Conservation (phyloP, 208 protist genomes). For the Angomonas deanei region DNA sequence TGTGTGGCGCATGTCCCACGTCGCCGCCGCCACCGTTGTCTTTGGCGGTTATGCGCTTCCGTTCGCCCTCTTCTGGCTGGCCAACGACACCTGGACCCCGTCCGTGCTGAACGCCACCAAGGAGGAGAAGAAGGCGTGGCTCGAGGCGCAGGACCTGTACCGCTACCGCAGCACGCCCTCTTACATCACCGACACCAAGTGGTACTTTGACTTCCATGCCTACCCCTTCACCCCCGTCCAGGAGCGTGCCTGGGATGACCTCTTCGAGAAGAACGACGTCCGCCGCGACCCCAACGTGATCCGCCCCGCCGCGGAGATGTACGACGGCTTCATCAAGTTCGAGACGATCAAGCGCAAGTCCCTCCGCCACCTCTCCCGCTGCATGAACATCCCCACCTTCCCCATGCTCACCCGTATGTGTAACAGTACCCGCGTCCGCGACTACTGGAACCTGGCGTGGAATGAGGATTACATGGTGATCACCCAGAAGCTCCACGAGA, state of each 20-base stretch:
- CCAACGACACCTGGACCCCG: constrained; percentile 85
- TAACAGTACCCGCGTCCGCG: constrained; percentile 72
- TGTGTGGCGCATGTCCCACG: constrained; percentile 79
- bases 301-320: constrained; percentile 83
- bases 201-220: constrained; percentile 85
- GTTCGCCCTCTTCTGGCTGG: constrained; percentile 75
- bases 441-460: constrained; percentile 90
- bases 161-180: constrained; percentile 86
- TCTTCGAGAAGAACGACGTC: constrained; percentile 92
- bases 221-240: constrained; percentile 72
- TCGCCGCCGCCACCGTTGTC: constrained; percentile 31
- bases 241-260: constrained; percentile 86
- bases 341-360: constrained; percentile 80
- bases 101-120: constrained; percentile 54
- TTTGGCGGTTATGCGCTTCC: constrained; percentile 80
- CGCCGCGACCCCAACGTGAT: constrained; percentile 78
- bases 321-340: constrained; percentile 84
- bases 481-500: constrained; percentile 76
- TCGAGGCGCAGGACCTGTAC: constrained; percentile 82
- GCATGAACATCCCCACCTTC: constrained; percentile 88
- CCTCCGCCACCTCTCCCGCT: constrained; percentile 79
- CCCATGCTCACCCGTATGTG: constrained; percentile 83
- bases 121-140: constrained; percentile 77
- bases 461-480: constrained; percentile 93
- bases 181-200: constrained; percentile 86